Percentiles rank a stretch among this genome's conserved stretches.
Conservation (phyloP, 2,329 filamentous ascomycete genomes). For the Penicillium rolfsii region DNA sequence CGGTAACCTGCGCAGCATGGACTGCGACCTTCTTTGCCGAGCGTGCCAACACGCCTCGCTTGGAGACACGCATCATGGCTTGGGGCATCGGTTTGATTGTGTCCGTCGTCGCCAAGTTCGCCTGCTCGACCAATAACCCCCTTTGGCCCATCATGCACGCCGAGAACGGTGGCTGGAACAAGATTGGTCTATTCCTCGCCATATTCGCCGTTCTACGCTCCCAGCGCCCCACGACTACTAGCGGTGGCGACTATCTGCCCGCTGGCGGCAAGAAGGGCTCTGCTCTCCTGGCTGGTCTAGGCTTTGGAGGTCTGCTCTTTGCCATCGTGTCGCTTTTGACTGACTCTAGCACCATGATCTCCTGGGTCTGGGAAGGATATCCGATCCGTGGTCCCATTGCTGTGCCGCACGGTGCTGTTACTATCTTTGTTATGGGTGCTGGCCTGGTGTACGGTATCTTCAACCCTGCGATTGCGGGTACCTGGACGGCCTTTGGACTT, state of each 20-base stretch:
- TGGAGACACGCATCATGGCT: slow-evolving; percentile 80
- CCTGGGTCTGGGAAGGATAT: slow-evolving; percentile 97
- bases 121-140: slow-evolving; percentile 92
- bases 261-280: slow-evolving; percentile 66
- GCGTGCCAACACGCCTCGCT: slow-evolving; percentile 69
- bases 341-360: slow-evolving; percentile 97
- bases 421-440: slow-evolving; percentile 81
- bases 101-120: slow-evolving; percentile 88
- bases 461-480: slow-evolving; percentile 69
- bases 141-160: slow-evolving; percentile 94
- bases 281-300: slow-evolving; percentile 70
- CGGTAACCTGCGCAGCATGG: slow-evolving; percentile 82
- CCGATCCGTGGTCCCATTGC: slow-evolving; percentile 85
- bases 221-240: slow-evolving; percentile 65
- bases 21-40: slow-evolving; percentile 79
- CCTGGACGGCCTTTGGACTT: slow-evolving; percentile 77
- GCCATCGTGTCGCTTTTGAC: slow-evolving; percentile 89
- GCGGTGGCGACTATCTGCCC: slow-evolving; percentile 54
- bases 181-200: slow-evolving; percentile 74
- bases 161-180: slow-evolving; percentile 90
- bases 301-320: slow-evolving; percentile 83
- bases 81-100: slow-evolving; percentile 81
- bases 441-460: slow-evolving; percentile 78
- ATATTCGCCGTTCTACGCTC: slow-evolving; percentile 75
- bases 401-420: slow-evolving; percentile 86